Percentiles rank a stretch among this genome's conserved stretches.
These are phyloP conservation scores for Leishmania gerbilli DNA, from an alignment of 208 protist species.

Conservation along the genomic window DNA sequence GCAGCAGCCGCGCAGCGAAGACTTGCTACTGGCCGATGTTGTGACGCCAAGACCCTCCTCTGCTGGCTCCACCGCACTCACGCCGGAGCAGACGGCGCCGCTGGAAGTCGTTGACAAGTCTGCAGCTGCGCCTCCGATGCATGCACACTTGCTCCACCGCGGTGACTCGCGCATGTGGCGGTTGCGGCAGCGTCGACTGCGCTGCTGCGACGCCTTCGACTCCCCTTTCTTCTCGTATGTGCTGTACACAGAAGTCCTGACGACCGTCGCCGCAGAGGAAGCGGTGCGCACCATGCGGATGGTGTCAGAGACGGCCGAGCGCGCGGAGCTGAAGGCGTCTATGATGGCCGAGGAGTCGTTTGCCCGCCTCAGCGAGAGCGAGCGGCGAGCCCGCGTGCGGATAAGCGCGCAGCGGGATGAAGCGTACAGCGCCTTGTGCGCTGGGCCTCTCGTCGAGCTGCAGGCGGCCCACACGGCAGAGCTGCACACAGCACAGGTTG, in stretches of 20 bases:
- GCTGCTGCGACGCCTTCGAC: conserved; percentile 36
- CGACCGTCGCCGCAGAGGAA: conserved; percentile 26
- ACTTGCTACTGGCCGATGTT: background rate
- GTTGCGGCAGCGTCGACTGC: conserved; percentile 29
- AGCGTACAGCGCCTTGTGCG: conserved; percentile 9
- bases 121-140: background rate
- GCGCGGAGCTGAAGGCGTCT: conserved; percentile 1
- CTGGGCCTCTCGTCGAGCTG: conserved; percentile 16
- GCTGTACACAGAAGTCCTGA: conserved; percentile 37
- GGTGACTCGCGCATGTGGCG: conserved; percentile 20
- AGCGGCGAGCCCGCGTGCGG: conserved; percentile 10
- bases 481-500: conserved; percentile 7
- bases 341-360: conserved; percentile 8
- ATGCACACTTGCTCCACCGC: background rate
- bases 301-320: conserved; percentile 17
- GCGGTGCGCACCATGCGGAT: conserved; percentile 18
- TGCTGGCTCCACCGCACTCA: background rate
- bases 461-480: conserved; percentile 16
- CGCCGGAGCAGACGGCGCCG: background rate
- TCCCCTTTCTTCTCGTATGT: conserved; percentile 55
- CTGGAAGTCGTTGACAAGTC: background rate
- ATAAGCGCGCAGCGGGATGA: conserved; percentile 9
- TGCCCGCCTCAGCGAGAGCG: background rate
- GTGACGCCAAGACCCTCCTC: background rate
- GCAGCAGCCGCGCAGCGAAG: background rate